Conservation (phyloP, 2,329 filamentous ascomycete genomes). For the Colletotrichum limetticola region DNA sequence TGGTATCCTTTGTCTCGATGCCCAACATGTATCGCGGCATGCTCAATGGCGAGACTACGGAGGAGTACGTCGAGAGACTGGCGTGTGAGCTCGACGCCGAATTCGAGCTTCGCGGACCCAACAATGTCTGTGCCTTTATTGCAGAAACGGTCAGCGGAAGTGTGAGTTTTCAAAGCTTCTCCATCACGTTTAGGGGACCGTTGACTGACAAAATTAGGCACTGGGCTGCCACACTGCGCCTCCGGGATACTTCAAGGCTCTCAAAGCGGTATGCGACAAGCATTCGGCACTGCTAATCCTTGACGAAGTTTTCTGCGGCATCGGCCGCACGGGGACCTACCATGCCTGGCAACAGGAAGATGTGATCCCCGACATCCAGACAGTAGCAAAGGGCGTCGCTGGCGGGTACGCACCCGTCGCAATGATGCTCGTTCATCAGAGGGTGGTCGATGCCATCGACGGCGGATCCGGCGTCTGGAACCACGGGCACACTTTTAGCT, state of each 20-base stretch:
- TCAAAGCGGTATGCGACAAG: conserved; percentile 63
- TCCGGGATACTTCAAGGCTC: conserved; percentile 62
- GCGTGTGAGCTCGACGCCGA: background rate
- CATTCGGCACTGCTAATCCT: conserved; percentile 65
- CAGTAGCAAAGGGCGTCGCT: conserved; percentile 68
- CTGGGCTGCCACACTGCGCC: conserved; percentile 50
- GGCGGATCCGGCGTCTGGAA: conserved; percentile 51
- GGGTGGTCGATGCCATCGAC: conserved; percentile 59
- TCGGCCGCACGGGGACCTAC: conserved; percentile 69
- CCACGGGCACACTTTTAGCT: conserved; percentile 39
- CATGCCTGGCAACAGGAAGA: conserved; percentile 71
- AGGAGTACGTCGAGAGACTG: background rate
- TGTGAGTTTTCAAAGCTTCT: conserved; percentile 49
- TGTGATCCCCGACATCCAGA: conserved; percentile 63
- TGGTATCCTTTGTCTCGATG: background rate
- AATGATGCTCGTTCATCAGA: conserved; percentile 60
- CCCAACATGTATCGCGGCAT: background rate
- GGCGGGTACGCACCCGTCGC: conserved; percentile 67
- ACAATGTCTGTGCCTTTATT: conserved; percentile 29
- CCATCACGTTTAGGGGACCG: background rate
- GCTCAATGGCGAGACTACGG: background rate
- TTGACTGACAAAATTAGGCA: background rate
- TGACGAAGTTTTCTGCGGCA: conserved; percentile 76
- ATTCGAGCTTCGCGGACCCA: background rate
- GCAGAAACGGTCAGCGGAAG: conserved; percentile 54